Percentiles rank a stretch among this genome's conserved stretches.
Evolutionary conservation across 768 basidiomycete genomes (phyloP).

Genomic region (Serendipita indica): DNA sequence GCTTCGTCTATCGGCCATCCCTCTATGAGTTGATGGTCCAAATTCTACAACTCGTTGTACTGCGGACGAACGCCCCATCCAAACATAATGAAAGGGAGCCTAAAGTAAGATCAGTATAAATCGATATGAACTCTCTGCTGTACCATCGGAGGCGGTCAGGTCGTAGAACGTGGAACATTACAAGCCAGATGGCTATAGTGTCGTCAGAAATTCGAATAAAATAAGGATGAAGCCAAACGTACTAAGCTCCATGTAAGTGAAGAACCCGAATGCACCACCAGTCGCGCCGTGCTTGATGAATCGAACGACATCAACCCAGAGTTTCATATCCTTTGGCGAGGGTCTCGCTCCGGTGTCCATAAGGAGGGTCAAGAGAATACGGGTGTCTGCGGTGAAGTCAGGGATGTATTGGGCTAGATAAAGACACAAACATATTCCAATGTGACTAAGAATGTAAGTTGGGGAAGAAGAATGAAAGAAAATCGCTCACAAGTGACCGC

Average conservation of each 20-base stretch:
- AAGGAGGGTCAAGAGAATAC: conserved; percentile 35
- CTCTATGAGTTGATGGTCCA: too few relatives aligned
- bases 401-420: background rate
- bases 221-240: conserved; percentile 16
- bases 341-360: conserved; percentile 34
- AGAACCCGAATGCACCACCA: conserved; percentile 36
- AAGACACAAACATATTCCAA: conserved; percentile 33
- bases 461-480: background rate
- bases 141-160: conserved; percentile 32
- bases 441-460: conserved; percentile 22
- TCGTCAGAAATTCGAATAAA: background rate
- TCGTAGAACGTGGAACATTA: conserved; percentile 33
- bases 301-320: conserved; percentile 40
- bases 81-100: conserved; percentile 1
- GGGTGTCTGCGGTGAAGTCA: conserved; percentile 25
- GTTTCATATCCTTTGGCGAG: conserved; percentile 34
- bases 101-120: background rate
- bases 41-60: too few relatives aligned
- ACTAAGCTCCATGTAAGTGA: conserved; percentile 44
- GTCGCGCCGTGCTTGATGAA: conserved; percentile 37
- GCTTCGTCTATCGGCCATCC: too few relatives aligned
- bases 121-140: conserved; percentile 14
- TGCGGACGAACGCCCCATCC: background rate
- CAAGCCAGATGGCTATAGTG: conserved; percentile 27
- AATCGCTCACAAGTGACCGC: conserved; percentile 30